Conservation (phyloP, 352 stramenopile species). For the Pythium brassicae region DNA sequence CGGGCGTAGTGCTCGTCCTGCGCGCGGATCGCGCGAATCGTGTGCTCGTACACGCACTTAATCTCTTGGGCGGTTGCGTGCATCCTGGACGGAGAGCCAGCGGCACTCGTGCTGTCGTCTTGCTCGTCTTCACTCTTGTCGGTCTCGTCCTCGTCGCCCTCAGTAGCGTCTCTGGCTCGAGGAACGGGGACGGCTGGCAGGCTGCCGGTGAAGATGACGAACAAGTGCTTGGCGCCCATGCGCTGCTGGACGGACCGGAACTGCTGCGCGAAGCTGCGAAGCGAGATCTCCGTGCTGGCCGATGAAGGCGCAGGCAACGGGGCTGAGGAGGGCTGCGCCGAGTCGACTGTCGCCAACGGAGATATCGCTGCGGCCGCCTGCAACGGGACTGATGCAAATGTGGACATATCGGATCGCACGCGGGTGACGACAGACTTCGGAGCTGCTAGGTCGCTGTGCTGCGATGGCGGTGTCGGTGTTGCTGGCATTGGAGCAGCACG, state of each 20-base stretch:
- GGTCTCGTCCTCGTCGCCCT: not conserved
- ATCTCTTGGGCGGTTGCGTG: not conserved
- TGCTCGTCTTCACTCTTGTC: not conserved
- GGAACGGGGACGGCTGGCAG: not conserved
- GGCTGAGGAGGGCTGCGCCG: not conserved
- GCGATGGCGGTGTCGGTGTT: not conserved
- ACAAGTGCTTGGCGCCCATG: slow-evolving; percentile 15
- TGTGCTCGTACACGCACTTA: slow-evolving; percentile 19
- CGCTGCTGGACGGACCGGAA: slow-evolving; percentile 24
- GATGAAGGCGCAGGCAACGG: not conserved
- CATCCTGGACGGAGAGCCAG: not conserved
- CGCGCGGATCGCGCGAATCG: slow-evolving; percentile 31
- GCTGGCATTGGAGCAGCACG: slow-evolving; percentile 3
- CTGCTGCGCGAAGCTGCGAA: slow-evolving; percentile 22
- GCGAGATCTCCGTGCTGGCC: slow-evolving; percentile 17
- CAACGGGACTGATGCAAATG: not conserved
- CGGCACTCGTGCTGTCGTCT: not conserved
- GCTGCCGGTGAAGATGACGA: slow-evolving; percentile 23
- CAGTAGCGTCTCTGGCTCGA: not conserved
- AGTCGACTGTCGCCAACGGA: not conserved
- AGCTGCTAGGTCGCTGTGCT: not conserved
- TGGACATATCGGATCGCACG: not conserved
- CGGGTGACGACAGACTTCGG: not conserved
- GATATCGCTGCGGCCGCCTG: not conserved
- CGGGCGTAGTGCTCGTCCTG: slow-evolving; percentile 70